Evolutionary conservation across 345 rosid genomes (phyloP).

Genomic region (Populus euphratica): DNA sequence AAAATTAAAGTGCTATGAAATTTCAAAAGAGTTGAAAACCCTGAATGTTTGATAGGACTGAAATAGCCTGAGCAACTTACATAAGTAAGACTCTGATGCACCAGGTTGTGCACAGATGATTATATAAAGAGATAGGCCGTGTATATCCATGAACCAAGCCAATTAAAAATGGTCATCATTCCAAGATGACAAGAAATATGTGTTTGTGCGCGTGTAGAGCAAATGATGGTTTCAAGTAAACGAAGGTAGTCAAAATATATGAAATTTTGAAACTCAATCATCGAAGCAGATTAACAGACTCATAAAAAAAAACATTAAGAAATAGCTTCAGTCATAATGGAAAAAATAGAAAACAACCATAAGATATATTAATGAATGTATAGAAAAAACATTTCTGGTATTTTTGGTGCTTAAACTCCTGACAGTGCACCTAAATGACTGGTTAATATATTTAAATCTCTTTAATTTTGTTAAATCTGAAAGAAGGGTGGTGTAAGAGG

Average conservation of each 20-base stretch:
- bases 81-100: background rate
- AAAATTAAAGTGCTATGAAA: background rate
- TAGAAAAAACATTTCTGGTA: background rate
- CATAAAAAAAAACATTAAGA: background rate
- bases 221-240: background rate
- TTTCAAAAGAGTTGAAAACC: background rate
- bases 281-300: background rate
- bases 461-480: background rate
- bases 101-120: background rate
- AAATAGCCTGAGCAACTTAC: background rate
- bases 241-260: background rate
- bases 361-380: background rate
- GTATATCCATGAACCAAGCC: background rate
- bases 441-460: background rate
- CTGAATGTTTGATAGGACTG: background rate
- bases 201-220: background rate
- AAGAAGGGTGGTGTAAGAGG: background rate
- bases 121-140: background rate
- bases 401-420: background rate
- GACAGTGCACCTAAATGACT: background rate
- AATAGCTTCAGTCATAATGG: background rate
- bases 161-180: background rate
- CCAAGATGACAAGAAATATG: background rate
- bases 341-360: background rate
- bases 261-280: background rate